Evolutionary conservation across 495 filamentous ascomycete species (phyloP), one percentile per base, ranked within the genome.

Genomic region (Trichocladium uniseriatum): DNA sequence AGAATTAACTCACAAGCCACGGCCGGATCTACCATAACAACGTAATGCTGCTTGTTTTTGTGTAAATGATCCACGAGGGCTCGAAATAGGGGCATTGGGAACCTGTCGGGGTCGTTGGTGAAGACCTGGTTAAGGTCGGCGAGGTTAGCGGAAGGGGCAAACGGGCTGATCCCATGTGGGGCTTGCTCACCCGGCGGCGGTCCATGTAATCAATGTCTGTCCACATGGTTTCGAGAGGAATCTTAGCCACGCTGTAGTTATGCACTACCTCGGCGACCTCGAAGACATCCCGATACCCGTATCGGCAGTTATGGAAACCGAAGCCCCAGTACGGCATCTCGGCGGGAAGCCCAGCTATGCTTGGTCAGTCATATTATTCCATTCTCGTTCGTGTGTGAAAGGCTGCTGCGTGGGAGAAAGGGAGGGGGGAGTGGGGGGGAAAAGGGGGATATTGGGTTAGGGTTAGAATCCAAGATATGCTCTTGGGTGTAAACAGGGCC

Each of bases 311-410:
- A 57, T 94, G 86, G 63, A 85, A 86, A 9, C 88, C 89, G 48
- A 92, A 80, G 2, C 79, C 74, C 87, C 87, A 94, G 65, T 92
- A 94, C 2, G 85, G 84, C 73, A 86, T 81, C 85, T 92, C 89
- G 6, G 75, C 75, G 2, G 86, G 79, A 14, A 77, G 64, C 0
- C 84, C 83, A 22, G 82, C n/a, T n/a, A n/a, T n/a, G n/a, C n/a
- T n/a, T n/a, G n/a, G n/a, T n/a, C n/a, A n/a, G n/a, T n/a, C n/a
- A n/a, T n/a, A n/a, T n/a, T n/a, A n/a, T n/a, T n/a, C n/a, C n/a
- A n/a, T n/a, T n/a, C n/a, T n/a, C n/a, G n/a, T n/a, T n/a, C n/a
- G n/a, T n/a, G n/a, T n/a, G n/a, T n/a, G n/a, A n/a, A n/a, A n/a
- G n/a, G n/a, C n/a, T n/a, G n/a, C n/a, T n/a, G n/a, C n/a, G n/a